These are phyloP conservation scores for Bimuria novae-zelandiae DNA, from an alignment of 2,329 filamentous ascomycete genomes.

Conservation along the genomic window DNA sequence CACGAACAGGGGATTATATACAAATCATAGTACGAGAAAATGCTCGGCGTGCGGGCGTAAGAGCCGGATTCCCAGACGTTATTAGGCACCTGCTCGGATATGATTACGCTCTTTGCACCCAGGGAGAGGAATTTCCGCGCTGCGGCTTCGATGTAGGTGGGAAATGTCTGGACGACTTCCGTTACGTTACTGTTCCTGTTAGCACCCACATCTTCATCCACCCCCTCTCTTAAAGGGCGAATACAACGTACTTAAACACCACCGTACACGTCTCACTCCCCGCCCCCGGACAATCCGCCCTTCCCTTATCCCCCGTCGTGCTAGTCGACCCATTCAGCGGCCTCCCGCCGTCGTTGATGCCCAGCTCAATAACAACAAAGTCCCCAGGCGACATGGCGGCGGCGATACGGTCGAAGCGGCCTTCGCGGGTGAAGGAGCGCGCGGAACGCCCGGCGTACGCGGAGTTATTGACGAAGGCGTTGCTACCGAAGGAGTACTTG, in stretches of 20 bases:
- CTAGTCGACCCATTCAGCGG: slow-evolving; percentile 57
- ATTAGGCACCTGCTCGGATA: slow-evolving; percentile 60
- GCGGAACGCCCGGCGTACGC: slow-evolving; percentile 69
- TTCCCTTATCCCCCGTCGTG: slow-evolving; percentile 59
- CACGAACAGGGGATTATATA: neutral
- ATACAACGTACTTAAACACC: slow-evolving; percentile 41
- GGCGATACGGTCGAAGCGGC: slow-evolving; percentile 62
- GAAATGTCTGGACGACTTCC: slow-evolving; percentile 64
- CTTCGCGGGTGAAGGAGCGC: slow-evolving; percentile 67
- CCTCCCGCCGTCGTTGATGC: slow-evolving; percentile 62
- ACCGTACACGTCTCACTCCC: slow-evolving; percentile 58
- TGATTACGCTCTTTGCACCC: slow-evolving; percentile 61
- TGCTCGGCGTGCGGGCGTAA: slow-evolving; percentile 52
- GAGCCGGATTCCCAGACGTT: slow-evolving; percentile 62
- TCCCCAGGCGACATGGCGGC: slow-evolving; percentile 59
- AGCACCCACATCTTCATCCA: neutral
- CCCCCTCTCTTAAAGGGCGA: neutral
- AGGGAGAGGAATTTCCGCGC: slow-evolving; percentile 56
- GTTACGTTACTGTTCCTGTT: slow-evolving; percentile 42
- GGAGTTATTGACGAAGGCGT: slow-evolving; percentile 59
- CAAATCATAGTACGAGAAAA: slow-evolving; percentile 53
- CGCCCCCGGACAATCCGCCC: slow-evolving; percentile 61
- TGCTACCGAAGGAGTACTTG: slow-evolving; percentile 53
- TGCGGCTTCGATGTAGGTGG: slow-evolving; percentile 62
- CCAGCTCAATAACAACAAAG: slow-evolving; percentile 70